A percentile compares a stretch with the other conserved stretches of the same genome.
These are phyloP conservation scores for Zymoseptoria brevis DNA, from an alignment of 2,329 filamentous ascomycete species.

Conservation along the genomic window DNA sequence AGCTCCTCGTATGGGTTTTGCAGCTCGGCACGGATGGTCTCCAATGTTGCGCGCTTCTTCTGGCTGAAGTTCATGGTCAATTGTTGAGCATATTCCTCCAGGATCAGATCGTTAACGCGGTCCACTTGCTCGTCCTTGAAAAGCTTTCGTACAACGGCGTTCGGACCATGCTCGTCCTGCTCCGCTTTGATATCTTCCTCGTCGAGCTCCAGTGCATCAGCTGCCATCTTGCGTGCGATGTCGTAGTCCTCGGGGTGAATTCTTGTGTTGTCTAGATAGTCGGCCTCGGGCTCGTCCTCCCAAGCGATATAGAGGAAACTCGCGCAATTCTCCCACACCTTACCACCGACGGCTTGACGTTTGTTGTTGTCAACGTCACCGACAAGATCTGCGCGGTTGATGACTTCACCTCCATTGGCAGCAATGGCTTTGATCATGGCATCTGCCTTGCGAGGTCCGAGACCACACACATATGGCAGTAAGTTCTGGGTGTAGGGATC, in stretches of 20 bases:
- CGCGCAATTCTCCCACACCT: slow-evolving; percentile 93
- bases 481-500: slow-evolving; percentile 79
- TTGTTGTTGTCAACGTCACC: slow-evolving; percentile 63
- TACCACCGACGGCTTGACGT: slow-evolving; percentile 68
- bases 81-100: slow-evolving; percentile 96
- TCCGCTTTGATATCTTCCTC: slow-evolving; percentile 97
- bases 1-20: slow-evolving; percentile 92
- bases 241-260: slow-evolving; percentile 98
- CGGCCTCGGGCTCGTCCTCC: slow-evolving; percentile 56
- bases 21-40: slow-evolving; percentile 90
- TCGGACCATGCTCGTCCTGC: slow-evolving; percentile 78
- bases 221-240: slow-evolving; percentile 94
- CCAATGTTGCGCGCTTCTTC: slow-evolving; percentile 87
- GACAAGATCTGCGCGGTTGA: slow-evolving; percentile 77
- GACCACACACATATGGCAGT: slow-evolving; percentile 80
- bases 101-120: slow-evolving; percentile 87
- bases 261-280: slow-evolving; percentile 92
- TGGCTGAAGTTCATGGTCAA: slow-evolving; percentile 88
- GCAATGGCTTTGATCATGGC: slow-evolving; percentile 83
- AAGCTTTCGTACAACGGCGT: slow-evolving; percentile 88
- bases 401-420: slow-evolving; percentile 77
- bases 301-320: slow-evolving; percentile 90
- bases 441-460: slow-evolving; percentile 85
- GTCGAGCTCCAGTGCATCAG: slow-evolving; percentile 89
- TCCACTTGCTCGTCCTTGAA: slow-evolving; percentile 91